Conservation (phyloP, 202 grass and related monocot species). For the Hordeum pubiflorum region DNA sequence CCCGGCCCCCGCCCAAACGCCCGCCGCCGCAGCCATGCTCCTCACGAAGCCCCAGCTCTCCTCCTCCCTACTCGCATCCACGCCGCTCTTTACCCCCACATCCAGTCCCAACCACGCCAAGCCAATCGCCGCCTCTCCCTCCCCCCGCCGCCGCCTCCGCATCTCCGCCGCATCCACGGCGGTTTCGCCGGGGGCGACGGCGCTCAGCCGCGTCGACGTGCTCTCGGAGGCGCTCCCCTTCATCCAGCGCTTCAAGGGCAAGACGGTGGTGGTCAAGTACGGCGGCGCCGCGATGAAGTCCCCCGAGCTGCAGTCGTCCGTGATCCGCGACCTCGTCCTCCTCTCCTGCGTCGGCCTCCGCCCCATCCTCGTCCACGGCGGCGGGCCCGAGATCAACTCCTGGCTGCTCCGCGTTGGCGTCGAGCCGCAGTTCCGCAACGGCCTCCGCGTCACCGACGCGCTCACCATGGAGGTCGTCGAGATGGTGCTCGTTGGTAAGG, state of each 20-base stretch:
- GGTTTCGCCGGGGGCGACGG: background rate
- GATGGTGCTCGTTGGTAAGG: constrained; percentile 94
- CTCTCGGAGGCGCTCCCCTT: constrained; percentile 86
- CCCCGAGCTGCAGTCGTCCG: constrained; percentile 51
- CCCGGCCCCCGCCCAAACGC: background rate
- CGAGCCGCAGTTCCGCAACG: constrained; percentile 68
- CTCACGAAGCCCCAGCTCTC: constrained; percentile 12
- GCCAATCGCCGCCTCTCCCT: background rate
- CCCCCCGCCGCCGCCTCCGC: background rate
- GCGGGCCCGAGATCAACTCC: constrained; percentile 72
- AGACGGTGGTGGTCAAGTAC: constrained; percentile 91
- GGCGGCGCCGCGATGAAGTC: constrained; percentile 91
- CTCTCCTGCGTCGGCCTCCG: constrained; percentile 75
- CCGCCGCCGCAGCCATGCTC: constrained; percentile 10
- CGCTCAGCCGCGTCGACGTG: constrained; percentile 53
- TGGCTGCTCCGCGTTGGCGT: constrained; percentile 58
- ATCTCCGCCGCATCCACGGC: constrained; percentile 21
- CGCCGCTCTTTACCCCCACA: background rate
- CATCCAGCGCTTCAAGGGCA: constrained; percentile 81
- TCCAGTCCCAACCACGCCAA: background rate
- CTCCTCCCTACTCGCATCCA: background rate
- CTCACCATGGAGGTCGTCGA: constrained; percentile 89
- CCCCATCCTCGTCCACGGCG: constrained; percentile 65
- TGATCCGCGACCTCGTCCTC: constrained; percentile 80
- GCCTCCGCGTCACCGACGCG: constrained; percentile 69